These are phyloP conservation scores for Vaccinium myrtillus DNA, from an alignment of 148 eudicot genomes.

Conservation along the genomic window DNA sequence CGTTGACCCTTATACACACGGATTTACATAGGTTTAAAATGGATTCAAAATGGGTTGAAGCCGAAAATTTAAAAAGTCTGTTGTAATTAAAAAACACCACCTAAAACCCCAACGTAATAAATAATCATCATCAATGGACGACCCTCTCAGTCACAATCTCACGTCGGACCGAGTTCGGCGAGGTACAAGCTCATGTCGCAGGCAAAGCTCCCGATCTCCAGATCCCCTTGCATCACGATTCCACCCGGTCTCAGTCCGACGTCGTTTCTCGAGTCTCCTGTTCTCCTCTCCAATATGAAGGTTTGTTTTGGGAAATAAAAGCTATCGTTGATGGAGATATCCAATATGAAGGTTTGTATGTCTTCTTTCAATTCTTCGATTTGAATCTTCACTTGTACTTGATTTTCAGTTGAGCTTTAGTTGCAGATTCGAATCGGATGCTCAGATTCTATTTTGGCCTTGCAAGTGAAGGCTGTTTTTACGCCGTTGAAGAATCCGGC, in stretches of 20 bases:
- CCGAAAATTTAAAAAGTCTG: too few species aligned
- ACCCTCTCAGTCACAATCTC: slow-evolving; percentile 3
- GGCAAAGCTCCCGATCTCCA: slow-evolving; percentile 85
- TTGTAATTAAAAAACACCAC: too few species aligned
- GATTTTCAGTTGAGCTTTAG: neutral
- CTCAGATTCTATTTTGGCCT: slow-evolving; percentile 10
- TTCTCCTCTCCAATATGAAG: slow-evolving; percentile 89
- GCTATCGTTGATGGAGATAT: too few species aligned
- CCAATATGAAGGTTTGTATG: neutral
- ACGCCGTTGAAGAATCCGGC: slow-evolving; percentile 58
- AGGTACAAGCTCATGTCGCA: slow-evolving; percentile 89
- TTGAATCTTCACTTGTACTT: neutral
- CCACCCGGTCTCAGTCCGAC: slow-evolving; percentile 94
- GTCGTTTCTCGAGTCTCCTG: slow-evolving; percentile 94
- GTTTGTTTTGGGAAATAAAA: slow-evolving; percentile 22
- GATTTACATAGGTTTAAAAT: too few species aligned
- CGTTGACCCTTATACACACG: too few species aligned
- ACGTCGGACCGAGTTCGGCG: slow-evolving; percentile 29
- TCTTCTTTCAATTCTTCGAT: neutral
- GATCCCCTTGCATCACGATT: slow-evolving; percentile 62
- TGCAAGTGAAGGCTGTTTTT: slow-evolving; percentile 80
- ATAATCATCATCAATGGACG: too few species aligned
- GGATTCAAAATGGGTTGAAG: too few species aligned
- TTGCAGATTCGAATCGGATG: slow-evolving; percentile 12
- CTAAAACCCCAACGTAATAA: too few species aligned